A percentile compares a stretch with the other conserved stretches of the same genome.
These are phyloP conservation scores for Pythium scleroteichum DNA, from an alignment of 352 stramenopile genomes.

Conservation along the genomic window DNA sequence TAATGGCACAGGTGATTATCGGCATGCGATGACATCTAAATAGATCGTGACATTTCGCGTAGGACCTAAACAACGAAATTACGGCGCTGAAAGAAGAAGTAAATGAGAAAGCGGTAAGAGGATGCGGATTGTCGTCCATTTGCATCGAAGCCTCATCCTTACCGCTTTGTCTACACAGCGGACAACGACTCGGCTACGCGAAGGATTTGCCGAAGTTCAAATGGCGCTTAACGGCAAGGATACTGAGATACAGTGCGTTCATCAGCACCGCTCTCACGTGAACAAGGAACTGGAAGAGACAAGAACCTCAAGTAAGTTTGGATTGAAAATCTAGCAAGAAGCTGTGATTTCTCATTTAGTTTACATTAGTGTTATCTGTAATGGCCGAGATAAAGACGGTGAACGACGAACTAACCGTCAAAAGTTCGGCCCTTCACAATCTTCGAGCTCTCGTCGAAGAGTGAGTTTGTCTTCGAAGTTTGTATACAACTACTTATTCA, in stretches of 20 bases:
- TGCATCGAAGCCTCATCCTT: too few species aligned
- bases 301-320: slow-evolving; percentile 38
- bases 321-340: too few species aligned
- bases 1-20: too few species aligned
- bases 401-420: slow-evolving; percentile 34
- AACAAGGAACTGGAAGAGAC: slow-evolving; percentile 35
- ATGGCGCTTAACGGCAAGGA: slow-evolving; percentile 47
- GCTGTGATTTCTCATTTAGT: too few species aligned
- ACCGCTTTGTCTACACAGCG: slow-evolving; percentile 37
- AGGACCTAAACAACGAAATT: slow-evolving; percentile 43
- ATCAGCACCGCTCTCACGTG: slow-evolving; percentile 31
- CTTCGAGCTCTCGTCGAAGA: slow-evolving; percentile 64
- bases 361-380: slow-evolving; percentile 2
- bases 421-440: slow-evolving; percentile 44
- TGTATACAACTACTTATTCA: too few species aligned
- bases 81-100: slow-evolving; percentile 43
- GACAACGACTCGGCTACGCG: slow-evolving; percentile 47
- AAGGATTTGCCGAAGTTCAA: slow-evolving; percentile 54
- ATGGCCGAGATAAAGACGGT: slow-evolving; percentile 28
- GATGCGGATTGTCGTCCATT: too few species aligned
- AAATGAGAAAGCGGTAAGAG: slow-evolving; percentile 47
- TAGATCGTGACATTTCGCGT: background rate
- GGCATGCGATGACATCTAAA: slow-evolving; percentile 1
- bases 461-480: slow-evolving; percentile 31
- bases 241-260: slow-evolving; percentile 38